phyloP scores from a whole-genome alignment of 148 eudicot genomes.

The Rhododendron ferrugineum region DNA sequence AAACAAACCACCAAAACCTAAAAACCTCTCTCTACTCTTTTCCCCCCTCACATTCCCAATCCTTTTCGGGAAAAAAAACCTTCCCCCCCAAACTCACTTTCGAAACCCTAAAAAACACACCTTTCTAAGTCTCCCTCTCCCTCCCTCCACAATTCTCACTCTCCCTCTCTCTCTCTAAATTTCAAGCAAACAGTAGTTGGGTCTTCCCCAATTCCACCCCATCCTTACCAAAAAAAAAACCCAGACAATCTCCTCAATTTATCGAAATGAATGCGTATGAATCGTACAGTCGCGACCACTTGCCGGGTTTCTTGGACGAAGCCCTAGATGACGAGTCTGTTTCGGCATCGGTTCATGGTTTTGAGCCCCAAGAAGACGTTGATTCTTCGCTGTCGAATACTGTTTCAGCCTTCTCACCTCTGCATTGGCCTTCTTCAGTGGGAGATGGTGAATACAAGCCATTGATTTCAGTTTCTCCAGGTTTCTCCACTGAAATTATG shows the following conservation, averaged over 20 bases:
- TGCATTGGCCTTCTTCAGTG: neutral
- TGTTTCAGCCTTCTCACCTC: neutral
- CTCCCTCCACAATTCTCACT: neutral
- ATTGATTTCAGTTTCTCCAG: conserved; percentile 5
- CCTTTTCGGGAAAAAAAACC: neutral
- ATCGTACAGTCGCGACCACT: neutral
- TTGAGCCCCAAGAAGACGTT: neutral
- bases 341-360: neutral
- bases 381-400: conserved; percentile 11
- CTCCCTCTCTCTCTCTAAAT: neutral
- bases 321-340: conserved; percentile 6
- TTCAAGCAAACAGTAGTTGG: neutral
- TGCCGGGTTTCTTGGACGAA: neutral
- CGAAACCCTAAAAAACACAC: neutral
- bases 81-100: neutral
- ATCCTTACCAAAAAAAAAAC: neutral
- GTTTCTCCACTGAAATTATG: conserved; percentile 19
- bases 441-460: neutral
- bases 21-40: neutral
- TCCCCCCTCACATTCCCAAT: neutral
- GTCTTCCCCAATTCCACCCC: neutral
- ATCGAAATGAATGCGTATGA: neutral
- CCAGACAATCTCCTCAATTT: neutral
- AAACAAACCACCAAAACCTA: too few relatives aligned
- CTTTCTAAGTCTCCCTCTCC: neutral